Conservation (phyloP, 2,329 filamentous ascomycete genomes). For the Botrytis squamosa region DNA sequence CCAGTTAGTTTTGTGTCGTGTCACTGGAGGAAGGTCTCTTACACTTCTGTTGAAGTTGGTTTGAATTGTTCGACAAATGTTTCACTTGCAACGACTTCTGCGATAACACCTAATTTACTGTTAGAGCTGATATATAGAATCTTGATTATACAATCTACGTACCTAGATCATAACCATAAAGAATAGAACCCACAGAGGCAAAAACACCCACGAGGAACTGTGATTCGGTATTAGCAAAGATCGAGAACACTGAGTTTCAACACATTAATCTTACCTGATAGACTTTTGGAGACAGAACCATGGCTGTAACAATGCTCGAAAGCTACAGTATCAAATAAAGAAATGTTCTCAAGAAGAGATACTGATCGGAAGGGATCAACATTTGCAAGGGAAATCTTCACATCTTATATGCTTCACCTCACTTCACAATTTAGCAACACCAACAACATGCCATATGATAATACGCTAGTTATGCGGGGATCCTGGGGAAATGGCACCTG, state of each 20-base stretch:
- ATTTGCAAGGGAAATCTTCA: not conserved
- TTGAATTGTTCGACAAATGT: slow-evolving; percentile 46
- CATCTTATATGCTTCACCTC: slow-evolving; percentile 16
- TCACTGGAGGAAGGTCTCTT: slow-evolving; percentile 8
- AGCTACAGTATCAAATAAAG: not conserved
- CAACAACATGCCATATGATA: slow-evolving; percentile 5
- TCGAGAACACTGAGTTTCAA: not conserved
- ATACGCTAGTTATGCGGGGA: slow-evolving; percentile 19
- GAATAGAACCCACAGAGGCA: slow-evolving; percentile 54
- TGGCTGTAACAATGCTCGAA: slow-evolving; percentile 19
- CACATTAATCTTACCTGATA: slow-evolving; percentile 35
- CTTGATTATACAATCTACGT: slow-evolving; percentile 41
- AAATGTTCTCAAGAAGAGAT: slow-evolving; percentile 5
- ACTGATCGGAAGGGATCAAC: not conserved
- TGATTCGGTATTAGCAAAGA: not conserved
- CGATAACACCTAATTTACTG: slow-evolving; percentile 28
- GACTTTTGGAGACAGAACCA: slow-evolving; percentile 38
- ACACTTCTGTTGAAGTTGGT: slow-evolving; percentile 36
- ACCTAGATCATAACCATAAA: slow-evolving; percentile 56
- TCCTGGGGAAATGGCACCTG: slow-evolving; percentile 16
- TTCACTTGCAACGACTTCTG: slow-evolving; percentile 46
- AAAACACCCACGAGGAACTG: slow-evolving; percentile 46
- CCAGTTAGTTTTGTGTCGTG: not conserved
- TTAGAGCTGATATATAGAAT: slow-evolving; percentile 21
- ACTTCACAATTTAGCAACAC: not conserved